Percentiles rank a stretch among this genome's conserved stretches.
Evolutionary conservation across 2,329 filamentous ascomycete genomes (phyloP).

Genomic region (Scorias spongiosa): DNA sequence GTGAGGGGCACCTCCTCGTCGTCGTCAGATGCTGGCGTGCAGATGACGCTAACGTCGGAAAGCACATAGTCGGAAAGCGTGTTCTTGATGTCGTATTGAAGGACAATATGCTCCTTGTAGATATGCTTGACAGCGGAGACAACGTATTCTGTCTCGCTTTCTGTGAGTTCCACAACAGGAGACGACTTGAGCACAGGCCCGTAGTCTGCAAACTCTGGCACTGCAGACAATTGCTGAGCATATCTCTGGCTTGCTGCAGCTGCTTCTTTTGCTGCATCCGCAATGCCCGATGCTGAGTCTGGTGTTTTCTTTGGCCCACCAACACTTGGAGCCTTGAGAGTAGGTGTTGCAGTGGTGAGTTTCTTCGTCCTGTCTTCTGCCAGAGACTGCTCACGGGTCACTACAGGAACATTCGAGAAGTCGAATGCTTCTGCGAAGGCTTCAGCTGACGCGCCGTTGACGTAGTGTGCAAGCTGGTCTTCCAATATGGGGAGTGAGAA

Average conservation of each 20-base stretch:
- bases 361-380: constrained; percentile 96
- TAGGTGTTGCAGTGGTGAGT: constrained; percentile 80
- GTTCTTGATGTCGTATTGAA: constrained; percentile 97
- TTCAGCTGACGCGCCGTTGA: constrained; percentile 77
- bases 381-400: constrained; percentile 88
- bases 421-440: constrained; percentile 81
- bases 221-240: constrained; percentile 68
- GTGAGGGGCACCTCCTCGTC: constrained; percentile 53
- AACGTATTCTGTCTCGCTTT: constrained; percentile 95
- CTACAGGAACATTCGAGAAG: constrained; percentile 76
- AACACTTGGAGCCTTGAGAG: constrained; percentile 79
- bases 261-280: constrained; percentile 55
- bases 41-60: constrained; percentile 74
- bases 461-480: constrained; percentile 94
- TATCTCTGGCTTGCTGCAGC: constrained; percentile 77
- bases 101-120: constrained; percentile 90
- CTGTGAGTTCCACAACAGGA: constrained; percentile 71
- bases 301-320: constrained; percentile 54
- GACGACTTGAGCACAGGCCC: constrained; percentile 88
- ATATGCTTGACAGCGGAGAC: constrained; percentile 90
- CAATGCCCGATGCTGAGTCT: constrained; percentile 55
- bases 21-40: constrained; percentile 66
- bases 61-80: constrained; percentile 81
- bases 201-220: constrained; percentile 83
- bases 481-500: constrained; percentile 91